These are phyloP conservation scores for Globisporangium middletonii DNA, from an alignment of 352 stramenopile genomes.

Conservation along the genomic window DNA sequence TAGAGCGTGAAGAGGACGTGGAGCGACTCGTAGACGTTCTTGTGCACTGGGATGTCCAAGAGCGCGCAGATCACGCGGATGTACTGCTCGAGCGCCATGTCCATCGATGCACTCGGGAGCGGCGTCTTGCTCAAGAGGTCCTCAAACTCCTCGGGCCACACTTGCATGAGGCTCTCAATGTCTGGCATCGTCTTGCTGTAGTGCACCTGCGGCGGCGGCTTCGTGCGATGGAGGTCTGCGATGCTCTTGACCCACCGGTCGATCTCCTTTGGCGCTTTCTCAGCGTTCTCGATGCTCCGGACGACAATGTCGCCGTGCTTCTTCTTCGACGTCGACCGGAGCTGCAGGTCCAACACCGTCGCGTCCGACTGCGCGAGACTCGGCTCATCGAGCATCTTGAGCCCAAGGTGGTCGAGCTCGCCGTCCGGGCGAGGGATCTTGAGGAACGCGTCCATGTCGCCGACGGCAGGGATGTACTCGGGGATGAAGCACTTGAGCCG, in stretches of 20 bases:
- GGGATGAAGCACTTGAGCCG: conserved; percentile 96
- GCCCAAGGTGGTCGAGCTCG: conserved; percentile 84
- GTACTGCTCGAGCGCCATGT: conserved; percentile 93
- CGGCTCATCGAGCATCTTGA: conserved; percentile 94
- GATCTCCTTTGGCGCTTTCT: conserved; percentile 91
- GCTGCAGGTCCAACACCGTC: conserved; percentile 93
- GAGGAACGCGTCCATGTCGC: conserved; percentile 95
- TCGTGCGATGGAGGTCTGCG: conserved; percentile 90
- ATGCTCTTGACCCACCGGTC: conserved; percentile 95
- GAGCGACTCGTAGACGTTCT: conserved; percentile 92
- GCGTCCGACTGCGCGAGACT: conserved; percentile 90
- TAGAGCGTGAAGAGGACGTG: conserved; percentile 95
- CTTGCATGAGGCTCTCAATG: conserved; percentile 94
- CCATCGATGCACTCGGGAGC: conserved; percentile 77
- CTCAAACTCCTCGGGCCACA: conserved; percentile 85
- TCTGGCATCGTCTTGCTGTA: conserved; percentile 94
- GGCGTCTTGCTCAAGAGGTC: conserved; percentile 68
- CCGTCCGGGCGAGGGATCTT: conserved; percentile 94
- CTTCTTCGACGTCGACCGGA: conserved; percentile 93
- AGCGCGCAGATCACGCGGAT: conserved; percentile 89
- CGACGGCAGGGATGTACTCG: conserved; percentile 94
- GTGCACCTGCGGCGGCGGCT: conserved; percentile 90
- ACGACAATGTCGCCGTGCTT: conserved; percentile 90
- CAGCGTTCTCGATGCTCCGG: conserved; percentile 92
- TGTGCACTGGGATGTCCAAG: conserved; percentile 93